Conservation (phyloP, 129 eudicot species). For the Gnaphalium uliginosum region DNA sequence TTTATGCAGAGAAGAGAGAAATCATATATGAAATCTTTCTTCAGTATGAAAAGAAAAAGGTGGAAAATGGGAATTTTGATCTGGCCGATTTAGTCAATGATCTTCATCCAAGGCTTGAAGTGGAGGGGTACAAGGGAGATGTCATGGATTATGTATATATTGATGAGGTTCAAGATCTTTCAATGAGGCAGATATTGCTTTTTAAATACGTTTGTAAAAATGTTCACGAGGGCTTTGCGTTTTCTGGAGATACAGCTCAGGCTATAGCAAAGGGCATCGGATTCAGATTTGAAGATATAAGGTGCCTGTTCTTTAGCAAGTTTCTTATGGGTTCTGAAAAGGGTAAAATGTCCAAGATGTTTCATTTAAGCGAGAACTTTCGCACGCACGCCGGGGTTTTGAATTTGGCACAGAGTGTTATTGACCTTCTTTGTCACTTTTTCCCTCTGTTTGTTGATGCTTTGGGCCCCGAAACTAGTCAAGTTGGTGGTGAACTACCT, state of each 20-base stretch:
- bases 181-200: constrained; percentile 69
- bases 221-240: constrained; percentile 76
- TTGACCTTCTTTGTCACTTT: constrained; percentile 53
- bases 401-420: constrained; percentile 71
- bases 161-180: constrained; percentile 87
- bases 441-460: constrained; percentile 62
- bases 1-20: constrained; percentile 42
- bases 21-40: constrained; percentile 46
- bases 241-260: constrained; percentile 86
- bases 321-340: constrained; percentile 52
- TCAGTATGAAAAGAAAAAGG: constrained; percentile 62
- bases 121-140: constrained; percentile 46
- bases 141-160: constrained; percentile 67
- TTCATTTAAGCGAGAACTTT: constrained; percentile 57
- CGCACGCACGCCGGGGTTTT: constrained; percentile 74
- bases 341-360: constrained; percentile 51
- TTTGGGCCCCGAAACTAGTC: constrained; percentile 65
- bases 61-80: constrained; percentile 61
- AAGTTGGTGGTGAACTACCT: constrained; percentile 62
- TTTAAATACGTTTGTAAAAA: constrained; percentile 66
- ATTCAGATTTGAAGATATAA: constrained; percentile 73
- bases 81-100: constrained; percentile 75
- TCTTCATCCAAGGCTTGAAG: constrained; percentile 58
- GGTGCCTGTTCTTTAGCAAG: constrained; percentile 53
- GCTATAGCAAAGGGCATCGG: constrained; percentile 84